These are phyloP conservation scores for Sanguinoderma infundibulare DNA, from an alignment of 1,284 basidiomycete genomes.

Conservation along the genomic window DNA sequence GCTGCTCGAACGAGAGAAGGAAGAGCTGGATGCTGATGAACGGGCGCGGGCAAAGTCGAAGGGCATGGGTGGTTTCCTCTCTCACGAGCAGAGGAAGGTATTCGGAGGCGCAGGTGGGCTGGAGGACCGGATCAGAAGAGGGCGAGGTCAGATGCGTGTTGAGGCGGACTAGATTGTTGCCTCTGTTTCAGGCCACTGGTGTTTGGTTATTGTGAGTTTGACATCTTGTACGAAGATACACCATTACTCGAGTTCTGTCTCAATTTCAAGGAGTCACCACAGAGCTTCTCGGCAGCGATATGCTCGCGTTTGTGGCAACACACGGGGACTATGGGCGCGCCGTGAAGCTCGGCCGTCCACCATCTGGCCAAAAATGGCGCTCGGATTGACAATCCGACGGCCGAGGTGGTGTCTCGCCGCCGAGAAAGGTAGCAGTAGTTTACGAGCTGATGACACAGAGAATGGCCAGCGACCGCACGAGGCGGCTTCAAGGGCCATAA, in stretches of 20 bases:
- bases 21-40: constrained; percentile 69
- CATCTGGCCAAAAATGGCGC: neutral
- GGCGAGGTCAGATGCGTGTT: constrained; percentile 46
- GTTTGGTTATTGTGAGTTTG: neutral
- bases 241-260: neutral
- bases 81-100: constrained; percentile 76
- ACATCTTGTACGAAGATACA: neutral
- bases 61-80: constrained; percentile 76
- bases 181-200: too few relatives aligned
- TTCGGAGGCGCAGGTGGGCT: constrained; percentile 77
- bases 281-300: too few relatives aligned
- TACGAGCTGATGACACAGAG: neutral
- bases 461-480: too few relatives aligned
- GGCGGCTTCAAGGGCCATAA: too few relatives aligned
- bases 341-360: neutral
- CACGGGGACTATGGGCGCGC: neutral
- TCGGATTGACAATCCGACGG: neutral
- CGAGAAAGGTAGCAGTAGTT: neutral
- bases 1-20: constrained; percentile 74
- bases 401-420: neutral
- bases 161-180: constrained; percentile 31
- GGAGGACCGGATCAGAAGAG: constrained; percentile 74
- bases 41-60: constrained; percentile 63
- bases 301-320: neutral
- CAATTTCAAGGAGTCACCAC: too few relatives aligned